phyloP scores from a whole-genome alignment of 2,329 filamentous ascomycete species.

The Aspergillus pseudonomiae region DNA sequence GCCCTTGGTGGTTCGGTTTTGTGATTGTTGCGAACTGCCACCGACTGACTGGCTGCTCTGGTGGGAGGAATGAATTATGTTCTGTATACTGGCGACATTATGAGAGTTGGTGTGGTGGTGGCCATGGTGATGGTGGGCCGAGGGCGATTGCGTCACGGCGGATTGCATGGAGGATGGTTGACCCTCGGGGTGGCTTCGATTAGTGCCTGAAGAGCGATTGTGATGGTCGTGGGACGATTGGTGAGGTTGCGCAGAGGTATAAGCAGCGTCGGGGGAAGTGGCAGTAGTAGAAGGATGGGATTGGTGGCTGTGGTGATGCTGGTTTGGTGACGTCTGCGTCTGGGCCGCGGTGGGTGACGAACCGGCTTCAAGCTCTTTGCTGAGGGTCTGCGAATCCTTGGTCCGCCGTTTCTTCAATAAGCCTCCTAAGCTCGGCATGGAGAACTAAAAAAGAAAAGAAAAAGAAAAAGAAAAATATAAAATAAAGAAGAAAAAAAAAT shows the following conservation, averaged over 20 bases:
- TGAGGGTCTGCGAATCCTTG: conserved; percentile 71
- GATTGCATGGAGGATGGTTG: conserved; percentile 42
- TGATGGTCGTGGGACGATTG: conserved; percentile 18
- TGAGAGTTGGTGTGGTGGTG: conserved; percentile 54
- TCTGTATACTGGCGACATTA: conserved; percentile 79
- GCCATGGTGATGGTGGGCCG: conserved; percentile 32
- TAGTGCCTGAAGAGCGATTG: conserved; percentile 22
- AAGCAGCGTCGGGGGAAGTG: background rate
- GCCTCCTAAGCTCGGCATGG: conserved; percentile 86
- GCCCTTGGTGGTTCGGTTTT: conserved; percentile 77
- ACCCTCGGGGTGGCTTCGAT: conserved; percentile 22
- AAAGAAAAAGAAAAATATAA: conserved; percentile 8
- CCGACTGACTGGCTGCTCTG: conserved; percentile 36
- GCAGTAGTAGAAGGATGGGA: background rate
- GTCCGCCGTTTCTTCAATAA: conserved; percentile 99
- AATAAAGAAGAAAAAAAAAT: conserved; percentile 7
- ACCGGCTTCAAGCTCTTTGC: conserved; percentile 66
- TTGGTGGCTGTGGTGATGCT: conserved; percentile 28
- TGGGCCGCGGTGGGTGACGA: conserved; percentile 65
- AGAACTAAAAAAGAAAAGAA: conserved; percentile 22
- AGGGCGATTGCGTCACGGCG: conserved; percentile 37
- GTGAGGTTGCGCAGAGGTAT: conserved; percentile 26
- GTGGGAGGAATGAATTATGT: conserved; percentile 73
- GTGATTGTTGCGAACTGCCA: conserved; percentile 23
- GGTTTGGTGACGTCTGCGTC: conserved; percentile 62